Conservation (phyloP, 345 rosid genomes). For the Salix purpurea region DNA sequence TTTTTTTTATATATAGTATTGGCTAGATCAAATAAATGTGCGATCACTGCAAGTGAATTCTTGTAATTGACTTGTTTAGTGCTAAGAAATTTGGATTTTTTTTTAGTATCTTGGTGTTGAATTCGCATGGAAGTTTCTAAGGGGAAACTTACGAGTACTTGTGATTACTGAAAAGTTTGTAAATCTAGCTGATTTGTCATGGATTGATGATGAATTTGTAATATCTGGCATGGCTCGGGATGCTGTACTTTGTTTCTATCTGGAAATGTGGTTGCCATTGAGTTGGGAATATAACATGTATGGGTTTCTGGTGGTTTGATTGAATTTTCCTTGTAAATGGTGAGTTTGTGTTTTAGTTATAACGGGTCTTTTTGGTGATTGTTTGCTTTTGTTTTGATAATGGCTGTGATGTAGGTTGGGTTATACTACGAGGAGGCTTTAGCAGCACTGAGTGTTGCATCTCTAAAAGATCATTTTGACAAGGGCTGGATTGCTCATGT, state of each 20-base stretch:
- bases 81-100: neutral
- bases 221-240: neutral
- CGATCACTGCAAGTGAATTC: neutral
- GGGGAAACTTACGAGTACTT: neutral
- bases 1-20: neutral
- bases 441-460: conserved; percentile 57
- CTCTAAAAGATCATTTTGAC: conserved; percentile 94
- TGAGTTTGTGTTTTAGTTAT: neutral
- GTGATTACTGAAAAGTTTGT: neutral
- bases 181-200: neutral
- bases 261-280: neutral
- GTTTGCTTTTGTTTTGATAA: neutral
- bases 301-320: neutral
- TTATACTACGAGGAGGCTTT: conserved; percentile 91
- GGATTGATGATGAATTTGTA: neutral
- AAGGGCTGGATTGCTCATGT: conserved; percentile 87
- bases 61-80: no score
- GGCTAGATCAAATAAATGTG: neutral
- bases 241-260: neutral
- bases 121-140: neutral
- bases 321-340: neutral
- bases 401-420: conserved; percentile 57
- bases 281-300: neutral
- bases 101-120: neutral
- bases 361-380: neutral